Conservation (phyloP, 306 rosid genomes). For the Geum urbanum region DNA sequence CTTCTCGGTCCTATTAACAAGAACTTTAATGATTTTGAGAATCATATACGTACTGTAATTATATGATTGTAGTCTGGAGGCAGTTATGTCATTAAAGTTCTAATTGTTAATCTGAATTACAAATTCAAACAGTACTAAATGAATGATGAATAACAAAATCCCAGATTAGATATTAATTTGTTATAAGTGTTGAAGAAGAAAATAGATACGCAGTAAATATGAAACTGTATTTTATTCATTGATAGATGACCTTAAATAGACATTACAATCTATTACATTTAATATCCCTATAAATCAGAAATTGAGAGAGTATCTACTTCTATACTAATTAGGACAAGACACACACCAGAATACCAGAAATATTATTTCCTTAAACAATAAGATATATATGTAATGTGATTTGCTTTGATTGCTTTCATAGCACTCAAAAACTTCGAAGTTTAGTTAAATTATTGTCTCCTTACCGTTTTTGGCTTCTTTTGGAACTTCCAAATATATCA, state of each 20-base stretch:
- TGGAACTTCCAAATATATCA: neutral
- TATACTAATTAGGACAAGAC: too few species aligned
- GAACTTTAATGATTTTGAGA: neutral
- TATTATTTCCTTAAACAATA: too few species aligned
- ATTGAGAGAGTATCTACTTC: too few species aligned
- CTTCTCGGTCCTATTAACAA: neutral
- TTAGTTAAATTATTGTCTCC: neutral
- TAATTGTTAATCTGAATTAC: neutral
- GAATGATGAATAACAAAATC: neutral
- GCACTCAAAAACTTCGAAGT: neutral
- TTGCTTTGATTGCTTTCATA: neutral
- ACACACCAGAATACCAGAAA: too few species aligned
- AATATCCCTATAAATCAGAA: too few species aligned
- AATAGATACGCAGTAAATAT: too few species aligned
- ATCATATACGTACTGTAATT: neutral
- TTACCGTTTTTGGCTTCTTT: neutral
- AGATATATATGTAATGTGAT: neutral
- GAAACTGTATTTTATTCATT: too few species aligned
- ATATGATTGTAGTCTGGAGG: neutral
- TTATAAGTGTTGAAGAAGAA: too few species aligned
- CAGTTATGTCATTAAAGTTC: neutral
- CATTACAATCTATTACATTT: too few species aligned
- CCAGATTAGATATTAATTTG: neutral
- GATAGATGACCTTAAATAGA: too few species aligned
- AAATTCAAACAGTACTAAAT: neutral